Base-by-base conservation (phyloP, 2,329 filamentous ascomycete species). In the Coniella lustricola region DNA sequence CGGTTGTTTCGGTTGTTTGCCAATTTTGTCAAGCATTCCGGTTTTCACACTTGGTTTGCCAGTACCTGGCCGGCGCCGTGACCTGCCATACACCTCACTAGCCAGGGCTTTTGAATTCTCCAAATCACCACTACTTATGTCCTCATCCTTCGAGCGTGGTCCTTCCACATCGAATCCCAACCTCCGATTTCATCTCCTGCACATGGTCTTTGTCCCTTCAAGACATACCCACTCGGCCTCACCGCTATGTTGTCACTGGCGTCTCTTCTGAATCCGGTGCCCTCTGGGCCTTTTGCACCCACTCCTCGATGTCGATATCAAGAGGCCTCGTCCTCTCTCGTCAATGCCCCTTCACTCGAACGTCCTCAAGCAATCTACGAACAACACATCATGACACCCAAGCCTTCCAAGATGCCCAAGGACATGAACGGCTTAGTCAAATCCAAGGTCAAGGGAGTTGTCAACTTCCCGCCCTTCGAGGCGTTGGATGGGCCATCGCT, bases 381-480 rank as follows among this genome's bases (percentile, higher is more conserved):
- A 39, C 59, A 59, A 52, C 55, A 59, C 49, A 53, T 57, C 48
- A 57, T 64, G 51, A 33, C 48, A 31, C 54, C 62, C 54, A 77
- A 73, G 58, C 73, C 75, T 54, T 17, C 44, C 44, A 87, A 83
- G 66, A 71, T 83, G 59, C 68, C 75, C 50, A 88, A 86, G 62
- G 81, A 86, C 57, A 75, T 74, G 22, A 75, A 79, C 1, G 67
- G 84, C 7, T 82, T 85, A 61, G 72, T 73, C 22, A 80, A 78
- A 57, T 79, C 77, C 40, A 74, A 75, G 50, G 71, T 79, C 29
- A 80, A 81, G 54, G 87, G 85, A 3, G 69, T 76, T 22, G 73
- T 94, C 56, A 84, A 84, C 61, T 95, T 84, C 60, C 77, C 76
- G 16, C 87, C 90, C 1, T 84, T 80, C 60, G 87, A 95, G 60